These are phyloP conservation scores for Pseudogymnoascus sp. DNA, from an alignment of 2,329 filamentous ascomycete species.

Conservation along the genomic window DNA sequence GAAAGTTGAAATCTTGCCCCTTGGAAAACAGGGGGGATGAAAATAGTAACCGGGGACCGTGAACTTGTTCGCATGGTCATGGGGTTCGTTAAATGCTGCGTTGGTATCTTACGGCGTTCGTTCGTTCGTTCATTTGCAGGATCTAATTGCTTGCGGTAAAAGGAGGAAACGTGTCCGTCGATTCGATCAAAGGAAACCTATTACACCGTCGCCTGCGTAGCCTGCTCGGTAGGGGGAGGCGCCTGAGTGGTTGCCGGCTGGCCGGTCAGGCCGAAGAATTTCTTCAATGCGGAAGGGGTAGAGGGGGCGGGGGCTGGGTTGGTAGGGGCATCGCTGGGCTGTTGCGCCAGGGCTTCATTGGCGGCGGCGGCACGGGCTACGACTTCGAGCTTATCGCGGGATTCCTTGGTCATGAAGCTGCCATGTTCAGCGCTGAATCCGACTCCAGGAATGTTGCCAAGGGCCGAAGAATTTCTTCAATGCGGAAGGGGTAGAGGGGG, in stretches of 20 bases:
- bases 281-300: background rate
- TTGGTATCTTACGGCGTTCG: background rate
- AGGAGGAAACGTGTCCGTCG: background rate
- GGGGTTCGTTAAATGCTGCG: constrained; percentile 1
- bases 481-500: background rate
- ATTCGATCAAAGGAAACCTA: background rate
- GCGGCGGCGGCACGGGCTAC: background rate
- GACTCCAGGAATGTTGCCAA: no score
- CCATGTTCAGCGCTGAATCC: no score
- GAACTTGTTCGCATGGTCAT: background rate
- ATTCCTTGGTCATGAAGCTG: no score
- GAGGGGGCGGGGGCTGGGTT: background rate
- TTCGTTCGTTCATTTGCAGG: constrained; percentile 1
- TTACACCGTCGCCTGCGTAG: background rate
- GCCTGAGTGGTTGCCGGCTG: background rate
- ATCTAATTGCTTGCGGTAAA: constrained; percentile 5
- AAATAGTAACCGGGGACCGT: background rate
- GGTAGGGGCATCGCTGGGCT: background rate
- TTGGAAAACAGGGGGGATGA: background rate
- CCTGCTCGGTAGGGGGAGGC: background rate
- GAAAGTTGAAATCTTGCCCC: constrained; percentile 1
- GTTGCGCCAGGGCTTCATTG: background rate
- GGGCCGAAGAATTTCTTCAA: background rate
- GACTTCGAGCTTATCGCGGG: background rate
- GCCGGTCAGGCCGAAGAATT: background rate